A percentile compares a stretch with the other conserved stretches of the same genome.
These are phyloP conservation scores for Cryphonectria carpinicola DNA, from an alignment of 2,329 filamentous ascomycete species.

Conservation along the genomic window DNA sequence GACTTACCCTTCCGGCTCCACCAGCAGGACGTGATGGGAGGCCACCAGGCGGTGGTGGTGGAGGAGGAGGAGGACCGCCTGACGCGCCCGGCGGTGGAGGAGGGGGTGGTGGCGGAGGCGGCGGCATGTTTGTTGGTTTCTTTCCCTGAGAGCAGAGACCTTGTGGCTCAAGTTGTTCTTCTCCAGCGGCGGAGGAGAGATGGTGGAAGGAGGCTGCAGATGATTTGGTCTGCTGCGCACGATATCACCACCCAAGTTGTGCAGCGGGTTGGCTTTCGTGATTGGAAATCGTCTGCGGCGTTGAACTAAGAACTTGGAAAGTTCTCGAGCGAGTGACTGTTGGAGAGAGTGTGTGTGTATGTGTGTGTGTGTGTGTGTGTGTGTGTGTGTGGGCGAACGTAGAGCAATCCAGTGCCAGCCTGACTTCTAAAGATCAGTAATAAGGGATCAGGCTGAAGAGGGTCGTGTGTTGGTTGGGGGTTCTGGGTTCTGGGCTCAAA, in stretches of 20 bases:
- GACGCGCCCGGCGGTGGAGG: slow-evolving; percentile 53
- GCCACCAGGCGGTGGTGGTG: slow-evolving; percentile 62
- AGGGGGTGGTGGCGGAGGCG: slow-evolving; percentile 72
- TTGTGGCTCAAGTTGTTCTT: neutral
- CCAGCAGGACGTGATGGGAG: slow-evolving; percentile 61
- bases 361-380: too few species aligned
- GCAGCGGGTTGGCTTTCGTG: neutral
- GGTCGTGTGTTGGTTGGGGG: neutral
- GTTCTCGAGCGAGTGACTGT: neutral
- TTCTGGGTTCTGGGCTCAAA: neutral
- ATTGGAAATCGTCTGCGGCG: neutral
- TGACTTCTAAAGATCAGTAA: neutral
- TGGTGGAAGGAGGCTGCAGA: neutral
- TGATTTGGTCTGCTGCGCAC: neutral
- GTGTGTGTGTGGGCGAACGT: too few species aligned
- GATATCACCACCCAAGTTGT: neutral
- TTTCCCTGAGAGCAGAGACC: neutral
- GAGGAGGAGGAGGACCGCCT: slow-evolving; percentile 65
- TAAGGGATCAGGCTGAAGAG: slow-evolving; percentile 7
- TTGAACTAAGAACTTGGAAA: neutral
- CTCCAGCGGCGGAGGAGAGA: neutral
- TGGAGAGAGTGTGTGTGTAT: neutral
- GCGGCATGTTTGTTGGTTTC: slow-evolving; percentile 44
- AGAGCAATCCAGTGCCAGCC: slow-evolving; percentile 8
- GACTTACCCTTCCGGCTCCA: slow-evolving; percentile 65